Evolutionary conservation across 495 filamentous ascomycete species (phyloP).

Genomic region (Glonium stellatum): DNA sequence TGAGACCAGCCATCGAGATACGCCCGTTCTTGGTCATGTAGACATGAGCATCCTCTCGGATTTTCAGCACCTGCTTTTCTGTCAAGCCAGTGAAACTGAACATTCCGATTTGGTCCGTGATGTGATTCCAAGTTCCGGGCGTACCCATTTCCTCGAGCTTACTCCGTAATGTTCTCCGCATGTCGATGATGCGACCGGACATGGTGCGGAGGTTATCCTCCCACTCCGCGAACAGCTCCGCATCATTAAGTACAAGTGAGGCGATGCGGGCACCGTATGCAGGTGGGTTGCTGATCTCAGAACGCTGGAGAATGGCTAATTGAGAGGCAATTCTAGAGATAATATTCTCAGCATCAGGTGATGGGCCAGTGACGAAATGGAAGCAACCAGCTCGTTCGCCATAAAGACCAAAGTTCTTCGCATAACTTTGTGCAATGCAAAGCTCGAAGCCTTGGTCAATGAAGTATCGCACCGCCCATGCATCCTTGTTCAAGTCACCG

Average conservation of each 20-base stretch:
- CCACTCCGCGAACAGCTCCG: constrained; percentile 81
- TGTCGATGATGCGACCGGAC: constrained; percentile 86
- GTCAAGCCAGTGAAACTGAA: constrained; percentile 92
- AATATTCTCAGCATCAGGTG: constrained; percentile 54
- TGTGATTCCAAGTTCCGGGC: constrained; percentile 90
- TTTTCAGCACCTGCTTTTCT: constrained; percentile 74
- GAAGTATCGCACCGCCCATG: constrained; percentile 88
- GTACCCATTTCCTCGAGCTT: constrained; percentile 78
- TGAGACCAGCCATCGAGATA: constrained; percentile 91
- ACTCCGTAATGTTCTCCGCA: constrained; percentile 66
- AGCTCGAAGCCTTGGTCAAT: constrained; percentile 92
- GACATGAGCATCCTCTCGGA: constrained; percentile 76
- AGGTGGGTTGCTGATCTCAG: constrained; percentile 94
- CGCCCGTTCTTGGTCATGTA: constrained; percentile 99
- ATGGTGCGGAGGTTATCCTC: constrained; percentile 87
- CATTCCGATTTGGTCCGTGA: constrained; percentile 99
- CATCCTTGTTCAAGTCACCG: constrained; percentile 76
- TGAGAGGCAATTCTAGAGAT: constrained; percentile 70
- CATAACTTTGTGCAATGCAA: constrained; percentile 90
- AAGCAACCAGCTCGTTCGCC: constrained; percentile 94
- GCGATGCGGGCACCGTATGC: constrained; percentile 91
- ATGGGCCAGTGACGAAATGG: constrained; percentile 80
- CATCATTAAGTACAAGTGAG: constrained; percentile 73
- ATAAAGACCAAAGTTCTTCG: constrained; percentile 98
- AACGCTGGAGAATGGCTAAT: constrained; percentile 88